These are phyloP conservation scores for Coemansia sp. DNA, from an alignment of 192 early-diverging fungal species.

Conservation along the genomic window DNA sequence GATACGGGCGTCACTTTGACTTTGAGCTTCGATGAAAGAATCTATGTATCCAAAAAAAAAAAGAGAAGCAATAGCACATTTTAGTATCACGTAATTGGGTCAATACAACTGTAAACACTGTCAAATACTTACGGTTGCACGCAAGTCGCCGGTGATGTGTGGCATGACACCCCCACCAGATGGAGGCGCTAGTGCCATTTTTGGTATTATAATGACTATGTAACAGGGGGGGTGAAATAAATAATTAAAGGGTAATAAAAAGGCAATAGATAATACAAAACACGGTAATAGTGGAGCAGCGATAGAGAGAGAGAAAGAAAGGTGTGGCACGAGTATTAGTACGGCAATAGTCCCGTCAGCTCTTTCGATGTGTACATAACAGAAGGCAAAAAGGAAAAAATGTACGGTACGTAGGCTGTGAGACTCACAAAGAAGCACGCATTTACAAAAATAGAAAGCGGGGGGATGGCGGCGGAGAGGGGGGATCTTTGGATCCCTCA, in stretches of 20 bases:
- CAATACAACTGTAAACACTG: not conserved
- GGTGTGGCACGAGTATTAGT: not conserved
- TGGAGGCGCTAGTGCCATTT: not conserved
- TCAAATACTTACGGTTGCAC: not conserved
- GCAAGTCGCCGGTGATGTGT: not conserved
- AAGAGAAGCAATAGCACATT: not conserved
- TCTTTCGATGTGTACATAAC: not conserved
- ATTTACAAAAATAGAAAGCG: slow-evolving; percentile 7
- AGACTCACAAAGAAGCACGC: not conserved
- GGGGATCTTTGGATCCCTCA: not conserved
- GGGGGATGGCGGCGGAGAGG: not conserved
- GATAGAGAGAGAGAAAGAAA: not conserved
- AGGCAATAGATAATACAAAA: not conserved
- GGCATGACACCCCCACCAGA: not conserved
- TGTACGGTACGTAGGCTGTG: no score
- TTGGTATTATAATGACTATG: not conserved
- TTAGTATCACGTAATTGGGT: not conserved
- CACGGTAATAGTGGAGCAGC: not conserved
- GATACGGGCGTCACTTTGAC: slow-evolving; percentile 20
- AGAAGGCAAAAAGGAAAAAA: no score
- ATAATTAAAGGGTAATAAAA: not conserved
- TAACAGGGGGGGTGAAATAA: not conserved
- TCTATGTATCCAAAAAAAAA: slow-evolving; percentile 13
- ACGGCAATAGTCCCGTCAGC: not conserved
- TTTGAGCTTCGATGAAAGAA: not conserved